Conservation (phyloP, 2,329 filamentous ascomycete species). For the Colletotrichum sp. region DNA sequence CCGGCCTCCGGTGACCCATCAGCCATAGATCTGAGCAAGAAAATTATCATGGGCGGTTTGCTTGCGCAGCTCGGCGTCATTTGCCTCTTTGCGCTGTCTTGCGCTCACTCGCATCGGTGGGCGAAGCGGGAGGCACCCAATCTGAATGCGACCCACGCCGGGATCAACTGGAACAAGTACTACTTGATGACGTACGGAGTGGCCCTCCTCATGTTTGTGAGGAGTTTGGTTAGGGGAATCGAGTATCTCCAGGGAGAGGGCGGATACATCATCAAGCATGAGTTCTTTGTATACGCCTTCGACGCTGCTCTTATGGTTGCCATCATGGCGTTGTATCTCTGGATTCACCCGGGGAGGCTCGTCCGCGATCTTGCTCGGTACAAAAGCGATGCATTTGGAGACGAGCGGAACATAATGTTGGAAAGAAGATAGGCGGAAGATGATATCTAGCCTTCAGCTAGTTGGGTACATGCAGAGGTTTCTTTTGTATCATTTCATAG, state of each 20-base stretch:
- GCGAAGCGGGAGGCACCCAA: neutral
- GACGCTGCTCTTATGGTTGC: conserved; percentile 44
- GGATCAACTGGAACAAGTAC: conserved; percentile 22
- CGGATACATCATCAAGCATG: conserved; percentile 44
- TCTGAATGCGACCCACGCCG: neutral
- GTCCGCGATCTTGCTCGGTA: conserved; percentile 6
- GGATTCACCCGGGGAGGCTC: conserved; percentile 21
- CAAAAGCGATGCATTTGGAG: neutral
- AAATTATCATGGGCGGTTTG: conserved; percentile 39
- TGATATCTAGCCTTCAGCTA: neutral
- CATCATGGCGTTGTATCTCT: conserved; percentile 36
- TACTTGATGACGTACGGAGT: conserved; percentile 22
- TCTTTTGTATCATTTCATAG: neutral
- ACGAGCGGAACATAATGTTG: conserved; percentile 3
- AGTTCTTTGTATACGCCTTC: conserved; percentile 47
- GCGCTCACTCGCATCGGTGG: neutral
- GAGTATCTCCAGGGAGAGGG: conserved; percentile 24
- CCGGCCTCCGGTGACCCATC: conserved; percentile 23
- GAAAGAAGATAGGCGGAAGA: neutral
- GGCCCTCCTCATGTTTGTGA: conserved; percentile 16
- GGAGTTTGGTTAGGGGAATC: conserved; percentile 23
- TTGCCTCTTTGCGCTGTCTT: conserved; percentile 41
- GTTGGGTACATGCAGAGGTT: neutral
- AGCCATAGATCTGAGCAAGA: conserved; percentile 21
- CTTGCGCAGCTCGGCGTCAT: conserved; percentile 57